phyloP scores from a whole-genome alignment of 83 land plant species.

The Picea abies region DNA sequence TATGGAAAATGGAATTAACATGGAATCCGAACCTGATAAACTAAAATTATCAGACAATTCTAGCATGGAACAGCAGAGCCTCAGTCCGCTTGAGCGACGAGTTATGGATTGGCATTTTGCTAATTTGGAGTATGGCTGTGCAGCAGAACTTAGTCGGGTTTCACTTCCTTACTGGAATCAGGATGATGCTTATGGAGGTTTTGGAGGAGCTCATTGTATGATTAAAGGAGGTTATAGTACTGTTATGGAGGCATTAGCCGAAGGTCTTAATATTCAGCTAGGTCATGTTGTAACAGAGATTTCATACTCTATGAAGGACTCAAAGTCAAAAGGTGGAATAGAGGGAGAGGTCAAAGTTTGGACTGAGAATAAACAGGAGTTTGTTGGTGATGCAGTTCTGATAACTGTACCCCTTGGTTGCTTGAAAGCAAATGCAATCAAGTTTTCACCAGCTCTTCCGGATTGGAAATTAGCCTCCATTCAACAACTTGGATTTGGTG shows the following conservation, averaged over 20 bases:
- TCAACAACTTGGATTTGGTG: slow-evolving; percentile 91
- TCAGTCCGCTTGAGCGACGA: slow-evolving; percentile 84
- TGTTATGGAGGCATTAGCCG: slow-evolving; percentile 76
- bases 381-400: slow-evolving; percentile 86
- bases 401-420: slow-evolving; percentile 96
- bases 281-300: slow-evolving; percentile 77
- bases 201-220: slow-evolving; percentile 99
- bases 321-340: slow-evolving; percentile 16
- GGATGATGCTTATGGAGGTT: slow-evolving; percentile 98
- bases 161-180: slow-evolving; percentile 99
- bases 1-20: slow-evolving; percentile 1
- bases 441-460: slow-evolving; percentile 81
- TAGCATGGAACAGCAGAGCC: slow-evolving; percentile 22
- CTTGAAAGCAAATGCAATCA: slow-evolving; percentile 73
- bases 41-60: not conserved
- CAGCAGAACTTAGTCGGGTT: slow-evolving; percentile 82
- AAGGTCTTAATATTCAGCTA: slow-evolving; percentile 65
- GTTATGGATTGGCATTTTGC: slow-evolving; percentile 99
- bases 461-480: slow-evolving; percentile 87
- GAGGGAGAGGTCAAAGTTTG: slow-evolving; percentile 59
- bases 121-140: slow-evolving; percentile 95
- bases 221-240: slow-evolving; percentile 94
- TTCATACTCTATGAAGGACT: slow-evolving; percentile 32
- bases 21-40: not conserved
- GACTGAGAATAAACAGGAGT: slow-evolving; percentile 69